A percentile compares a stretch with the other conserved stretches of the same genome.
phyloP scores from a whole-genome alignment of 345 rosid genomes.

The Eutrema japonicum region DNA sequence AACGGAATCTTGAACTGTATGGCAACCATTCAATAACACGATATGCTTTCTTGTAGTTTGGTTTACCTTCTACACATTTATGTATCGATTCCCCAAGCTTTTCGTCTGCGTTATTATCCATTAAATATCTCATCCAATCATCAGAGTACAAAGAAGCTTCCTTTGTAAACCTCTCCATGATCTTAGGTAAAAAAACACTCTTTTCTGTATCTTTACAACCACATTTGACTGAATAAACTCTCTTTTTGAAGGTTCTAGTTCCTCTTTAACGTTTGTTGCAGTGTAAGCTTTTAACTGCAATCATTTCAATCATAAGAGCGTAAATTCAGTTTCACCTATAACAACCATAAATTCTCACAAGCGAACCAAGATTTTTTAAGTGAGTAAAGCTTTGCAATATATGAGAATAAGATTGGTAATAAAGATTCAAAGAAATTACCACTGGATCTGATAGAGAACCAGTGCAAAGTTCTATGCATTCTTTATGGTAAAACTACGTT shows the following conservation, averaged over 20 bases:
- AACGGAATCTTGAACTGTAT: conserved; percentile 73
- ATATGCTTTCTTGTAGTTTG: conserved; percentile 54
- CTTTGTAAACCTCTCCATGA: conserved; percentile 69
- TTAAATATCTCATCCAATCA: conserved; percentile 66
- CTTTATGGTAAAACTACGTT: no score
- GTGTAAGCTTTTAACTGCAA: conserved; percentile 75
- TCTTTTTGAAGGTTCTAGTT: conserved; percentile 67
- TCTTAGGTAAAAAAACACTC: conserved; percentile 69
- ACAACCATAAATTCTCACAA: not conserved
- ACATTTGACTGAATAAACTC: conserved; percentile 71
- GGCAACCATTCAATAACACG: conserved; percentile 77
- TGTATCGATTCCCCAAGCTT: conserved; percentile 64
- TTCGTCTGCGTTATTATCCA: conserved; percentile 54
- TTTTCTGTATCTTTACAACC: conserved; percentile 62
- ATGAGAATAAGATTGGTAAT: not conserved
- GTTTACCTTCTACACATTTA: conserved; percentile 55
- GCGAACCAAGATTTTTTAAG: not conserved
- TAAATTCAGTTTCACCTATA: not conserved
- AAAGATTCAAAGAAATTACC: conserved; percentile 52
- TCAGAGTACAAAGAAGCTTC: no score
- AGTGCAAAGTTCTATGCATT: conserved; percentile 52
- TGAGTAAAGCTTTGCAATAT: not conserved
- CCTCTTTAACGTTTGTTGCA: conserved; percentile 60
- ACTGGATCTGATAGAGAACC: conserved; percentile 85
- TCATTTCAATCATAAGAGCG: not conserved